A percentile compares a stretch with the other conserved stretches of the same genome.
These are phyloP conservation scores for Candida sanyaensis DNA, from an alignment of 1,139 yeast species.

Conservation along the genomic window DNA sequence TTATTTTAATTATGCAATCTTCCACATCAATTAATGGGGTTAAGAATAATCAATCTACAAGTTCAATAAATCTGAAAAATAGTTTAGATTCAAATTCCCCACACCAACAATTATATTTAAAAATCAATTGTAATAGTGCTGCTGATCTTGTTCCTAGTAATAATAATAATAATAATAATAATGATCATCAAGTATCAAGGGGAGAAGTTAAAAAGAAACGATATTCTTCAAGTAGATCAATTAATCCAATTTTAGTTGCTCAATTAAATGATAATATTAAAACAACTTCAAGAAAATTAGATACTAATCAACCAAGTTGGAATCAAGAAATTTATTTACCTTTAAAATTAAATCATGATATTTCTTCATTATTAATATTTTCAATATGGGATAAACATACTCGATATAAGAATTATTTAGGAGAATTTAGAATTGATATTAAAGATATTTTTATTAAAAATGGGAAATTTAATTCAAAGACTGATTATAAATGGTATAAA, in stretches of 20 bases:
- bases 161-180: too few relatives aligned
- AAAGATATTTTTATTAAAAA: conserved; percentile 37
- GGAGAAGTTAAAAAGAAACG: not conserved
- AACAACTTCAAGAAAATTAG: conserved; percentile 35
- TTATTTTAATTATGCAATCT: not conserved
- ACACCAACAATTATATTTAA: conserved; percentile 20
- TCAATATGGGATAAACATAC: conserved; percentile 51
- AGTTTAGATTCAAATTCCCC: not conserved
- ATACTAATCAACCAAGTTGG: conserved; percentile 49
- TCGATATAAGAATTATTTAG: conserved; percentile 52
- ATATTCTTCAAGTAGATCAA: conserved; percentile 16
- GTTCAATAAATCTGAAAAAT: not conserved
- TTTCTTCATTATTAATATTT: conserved; percentile 32
- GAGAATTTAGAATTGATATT: conserved; percentile 54
- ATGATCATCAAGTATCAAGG: too few relatives aligned
- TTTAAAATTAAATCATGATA: conserved; percentile 28
- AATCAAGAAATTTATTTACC: conserved; percentile 38
- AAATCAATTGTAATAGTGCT: conserved; percentile 40
- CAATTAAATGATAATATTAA: conserved; percentile 32
- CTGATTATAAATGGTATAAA: conserved; percentile 51
- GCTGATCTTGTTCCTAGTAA: conserved; percentile 33
- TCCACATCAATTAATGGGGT: not conserved
- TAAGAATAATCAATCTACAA: not conserved
- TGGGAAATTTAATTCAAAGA: conserved; percentile 18
- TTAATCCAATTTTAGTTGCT: conserved; percentile 41